Base-by-base conservation (phyloP, 73 alveolate species). In the Breviolum minutum region DNA sequence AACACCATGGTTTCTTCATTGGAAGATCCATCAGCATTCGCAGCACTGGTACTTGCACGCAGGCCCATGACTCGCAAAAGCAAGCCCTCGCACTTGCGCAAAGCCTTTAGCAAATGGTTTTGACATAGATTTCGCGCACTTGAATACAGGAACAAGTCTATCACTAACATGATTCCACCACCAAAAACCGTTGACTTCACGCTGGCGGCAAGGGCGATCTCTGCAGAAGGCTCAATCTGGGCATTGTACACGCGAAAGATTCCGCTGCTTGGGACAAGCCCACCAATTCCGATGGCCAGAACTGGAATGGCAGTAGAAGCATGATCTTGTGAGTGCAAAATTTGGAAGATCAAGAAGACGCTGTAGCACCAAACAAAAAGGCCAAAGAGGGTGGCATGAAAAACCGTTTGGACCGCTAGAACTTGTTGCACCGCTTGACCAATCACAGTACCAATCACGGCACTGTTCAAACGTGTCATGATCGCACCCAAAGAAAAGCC, bases 21-120 rank as follows among this genome's bases (percentile, higher is more conserved):
- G 90, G 98, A 92, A 24, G 98, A 92, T 24, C 98, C 98, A 61
- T 92, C 98, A 2, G 80, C 98, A 62, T 92, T 92, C n/a, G 89
- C 94, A 5, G 94, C 79, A n/a, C 54, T 48, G 79, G 77, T 63
- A 24, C 12, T 16, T 9, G 66, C 73, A 60, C 74, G 63, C 68
- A 92, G 19, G 80, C 98, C 98, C 98, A 92, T 92, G 90, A 92
- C 98, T 62, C 98, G 76, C 80, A 81, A 76, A 29, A 92, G 80
- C 81, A 92, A 66, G 74, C 96, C 95, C 84, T 88, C 60, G n/a
- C 32, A 32, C 29, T 88, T 88, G 61, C 7, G 12, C 32, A 69
- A 66, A n/a, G 68, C 95, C 30, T 88, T 88, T 24, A 60, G 27
- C 94, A 84, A 48, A 80, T 87, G 68, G 17, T 22, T n/a, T n/a